Percentiles rank a stretch among this genome's conserved stretches.
Evolutionary conservation across 352 stramenopile species (phyloP).

Genomic region (Globisporangium alternatum): DNA sequence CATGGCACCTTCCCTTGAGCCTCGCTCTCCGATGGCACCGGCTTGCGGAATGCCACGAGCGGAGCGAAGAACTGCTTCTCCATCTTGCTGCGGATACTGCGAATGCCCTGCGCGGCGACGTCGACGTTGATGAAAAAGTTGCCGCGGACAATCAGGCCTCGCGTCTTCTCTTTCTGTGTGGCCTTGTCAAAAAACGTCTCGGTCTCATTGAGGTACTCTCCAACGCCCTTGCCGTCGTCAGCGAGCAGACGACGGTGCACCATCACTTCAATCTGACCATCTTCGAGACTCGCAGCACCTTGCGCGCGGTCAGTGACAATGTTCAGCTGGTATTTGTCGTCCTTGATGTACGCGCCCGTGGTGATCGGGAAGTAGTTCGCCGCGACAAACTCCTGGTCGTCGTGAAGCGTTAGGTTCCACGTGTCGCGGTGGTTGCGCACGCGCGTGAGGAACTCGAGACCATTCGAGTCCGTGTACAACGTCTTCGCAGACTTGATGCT

Average conservation of each 20-base stretch:
- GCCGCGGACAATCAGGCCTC: conserved; percentile 65
- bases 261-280: conserved; percentile 97
- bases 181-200: conserved; percentile 77
- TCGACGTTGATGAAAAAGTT: conserved; percentile 74
- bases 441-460: conserved; percentile 91
- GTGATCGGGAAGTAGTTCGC: conserved; percentile 99
- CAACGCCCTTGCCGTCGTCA: conserved; percentile 94
- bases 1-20: conserved; percentile 58
- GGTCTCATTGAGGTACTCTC: conserved; percentile 90
- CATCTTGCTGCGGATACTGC: conserved; percentile 56
- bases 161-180: conserved; percentile 51
- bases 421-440: conserved; percentile 86
- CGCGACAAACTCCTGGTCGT: conserved; percentile 91
- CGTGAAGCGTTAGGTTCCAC: conserved; percentile 86
- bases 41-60: conserved; percentile 52
- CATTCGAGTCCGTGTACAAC: conserved; percentile 96
- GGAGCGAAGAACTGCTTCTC: conserved; percentile 67
- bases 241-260: conserved; percentile 92
- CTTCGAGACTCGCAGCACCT: conserved; percentile 86
- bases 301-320: conserved; percentile 93
- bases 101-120: conserved; percentile 47
- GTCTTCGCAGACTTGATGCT: conserved; percentile 47
- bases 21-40: conserved; percentile 21
- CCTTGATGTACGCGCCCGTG: conserved; percentile 92
- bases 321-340: conserved; percentile 77